Evolutionary conservation across 192 early-diverging fungal genomes (phyloP), one percentile per base, ranked within the genome.

Genomic region (Phycomyces blakesleeanus): DNA sequence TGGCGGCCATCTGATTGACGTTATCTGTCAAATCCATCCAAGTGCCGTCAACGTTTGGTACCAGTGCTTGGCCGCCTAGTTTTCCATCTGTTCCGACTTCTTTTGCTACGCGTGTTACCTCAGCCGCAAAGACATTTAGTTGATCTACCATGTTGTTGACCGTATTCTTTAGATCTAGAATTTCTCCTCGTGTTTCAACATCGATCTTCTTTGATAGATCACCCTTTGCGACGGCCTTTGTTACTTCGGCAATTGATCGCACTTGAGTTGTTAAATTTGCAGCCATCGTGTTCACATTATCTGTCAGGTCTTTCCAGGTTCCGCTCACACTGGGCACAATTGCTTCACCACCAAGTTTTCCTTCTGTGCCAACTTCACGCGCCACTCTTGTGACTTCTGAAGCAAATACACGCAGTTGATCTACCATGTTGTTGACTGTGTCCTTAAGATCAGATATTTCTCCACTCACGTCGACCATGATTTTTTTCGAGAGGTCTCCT

Each of bases 111-210:
- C 88, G 82, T 0, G 85, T 81, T 27, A 89, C 88, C 65, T 89
- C 83, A 8, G 77, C 58, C 38, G 47, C 76, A 70, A 65, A 77
- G 24, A 40, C 74, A 44, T 76, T 73, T 12, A 86, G 75, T 61
- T 85, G 80, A 56, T 84, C 81, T 9, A 92, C 88, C 90, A 93
- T 93, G 56, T 87, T 81, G 74, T 93, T 91, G 66, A 93, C 90
- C 70, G 87, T 86, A 63, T 82, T 86, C 71, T 90, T 89, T 59
- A 92, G 76, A 25, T 68, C 85, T 3, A 81, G 76, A 76, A 90
- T 90, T 70, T 90, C 88, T 34, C 88, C 88, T 57, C 75, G 68
- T 0, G 83, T 81, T 50, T 85, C 82, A 7, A 87, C 72, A 29
- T 78, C 84, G 63, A 90, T 86, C 70, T 83, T 76, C 21, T 77